phyloP scores from a whole-genome alignment of 768 basidiomycete genomes.

The Auriscalpium orientale region DNA sequence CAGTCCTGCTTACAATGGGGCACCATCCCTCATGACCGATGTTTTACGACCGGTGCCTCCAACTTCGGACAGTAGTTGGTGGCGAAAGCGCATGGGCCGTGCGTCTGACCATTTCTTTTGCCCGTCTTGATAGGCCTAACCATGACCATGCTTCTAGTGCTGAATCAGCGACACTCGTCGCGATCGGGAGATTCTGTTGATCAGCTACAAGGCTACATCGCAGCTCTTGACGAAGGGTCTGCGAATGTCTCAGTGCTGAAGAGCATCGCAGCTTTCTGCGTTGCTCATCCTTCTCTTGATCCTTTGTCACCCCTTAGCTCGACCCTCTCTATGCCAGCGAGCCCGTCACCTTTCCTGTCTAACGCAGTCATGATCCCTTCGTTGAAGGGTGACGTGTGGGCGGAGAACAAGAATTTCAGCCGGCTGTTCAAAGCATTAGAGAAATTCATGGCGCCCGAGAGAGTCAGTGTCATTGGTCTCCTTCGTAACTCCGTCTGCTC shows the following conservation, averaged over 20 bases:
- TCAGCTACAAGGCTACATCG: conserved; percentile 47
- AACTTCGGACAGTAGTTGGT: conserved; percentile 75
- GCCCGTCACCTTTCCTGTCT: conserved; percentile 48
- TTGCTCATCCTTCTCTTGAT: conserved; percentile 47
- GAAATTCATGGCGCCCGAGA: conserved; percentile 50
- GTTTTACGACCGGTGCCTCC: conserved; percentile 38
- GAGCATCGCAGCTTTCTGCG: conserved; percentile 57
- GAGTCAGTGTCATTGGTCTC: conserved; percentile 36
- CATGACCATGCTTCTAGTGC: conserved; percentile 26
- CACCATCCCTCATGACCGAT: conserved; percentile 48
- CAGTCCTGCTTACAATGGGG: conserved; percentile 59
- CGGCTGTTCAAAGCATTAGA: conserved; percentile 60
- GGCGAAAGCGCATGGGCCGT: conserved; percentile 72
- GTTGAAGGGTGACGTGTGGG: conserved; percentile 60
- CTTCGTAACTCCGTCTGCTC: conserved; percentile 6
- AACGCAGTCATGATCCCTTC: conserved; percentile 34
- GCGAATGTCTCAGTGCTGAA: conserved; percentile 51
- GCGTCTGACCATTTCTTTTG: conserved; percentile 23
- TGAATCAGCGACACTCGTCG: conserved; percentile 41
- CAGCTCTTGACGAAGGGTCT: conserved; percentile 43
- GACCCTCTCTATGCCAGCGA: conserved; percentile 40
- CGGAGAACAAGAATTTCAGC: conserved; percentile 62
- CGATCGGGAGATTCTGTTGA: conserved; percentile 33
- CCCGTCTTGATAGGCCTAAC: not conserved
- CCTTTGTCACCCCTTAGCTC: conserved; percentile 49